Conservation (phyloP, 1,284 basidiomycete species). For the Apiotrichum montevideense region DNA sequence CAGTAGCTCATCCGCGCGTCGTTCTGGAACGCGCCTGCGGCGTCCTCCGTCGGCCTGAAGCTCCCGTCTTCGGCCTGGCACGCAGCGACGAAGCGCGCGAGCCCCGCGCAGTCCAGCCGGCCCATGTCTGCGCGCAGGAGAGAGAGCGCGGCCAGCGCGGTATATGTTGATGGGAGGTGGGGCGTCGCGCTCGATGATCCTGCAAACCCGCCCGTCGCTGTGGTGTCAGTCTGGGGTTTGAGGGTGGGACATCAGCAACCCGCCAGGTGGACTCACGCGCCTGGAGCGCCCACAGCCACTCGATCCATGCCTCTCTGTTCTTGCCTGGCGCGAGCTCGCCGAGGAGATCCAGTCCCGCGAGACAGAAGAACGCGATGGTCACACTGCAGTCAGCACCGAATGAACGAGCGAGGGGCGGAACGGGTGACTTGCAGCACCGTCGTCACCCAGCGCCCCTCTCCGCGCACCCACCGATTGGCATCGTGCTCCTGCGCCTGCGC, state of each 20-base stretch:
- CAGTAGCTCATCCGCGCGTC: constrained; percentile 72
- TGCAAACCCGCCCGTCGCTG: constrained; percentile 64
- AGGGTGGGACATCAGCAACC: not conserved
- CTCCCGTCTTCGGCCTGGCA: constrained; percentile 79
- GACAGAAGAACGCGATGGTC: constrained; percentile 75
- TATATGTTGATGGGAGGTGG: constrained; percentile 89
- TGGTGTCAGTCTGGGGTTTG: not conserved
- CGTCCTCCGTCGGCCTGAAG: constrained; percentile 62
- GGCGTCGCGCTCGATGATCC: constrained; percentile 63
- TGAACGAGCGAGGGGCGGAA: not conserved
- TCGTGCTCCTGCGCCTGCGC: constrained; percentile 38
- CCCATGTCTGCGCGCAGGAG: constrained; percentile 75
- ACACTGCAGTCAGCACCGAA: constrained; percentile 51
- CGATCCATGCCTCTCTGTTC: constrained; percentile 61
- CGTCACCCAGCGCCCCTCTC: too few species aligned
- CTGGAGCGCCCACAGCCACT: constrained; percentile 86
- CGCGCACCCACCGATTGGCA: constrained; percentile 36
- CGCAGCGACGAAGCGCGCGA: constrained; percentile 58
- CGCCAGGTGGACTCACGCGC: constrained; percentile 40
- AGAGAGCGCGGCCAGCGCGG: constrained; percentile 69
- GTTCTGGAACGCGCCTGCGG: constrained; percentile 34
- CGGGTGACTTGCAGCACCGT: too few species aligned
- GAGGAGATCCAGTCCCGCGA: constrained; percentile 70
- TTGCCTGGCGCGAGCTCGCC: constrained; percentile 53
- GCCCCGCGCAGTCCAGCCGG: constrained; percentile 58